These are phyloP conservation scores for Amanita exitialis DNA, from an alignment of 768 basidiomycete species.

Conservation along the genomic window DNA sequence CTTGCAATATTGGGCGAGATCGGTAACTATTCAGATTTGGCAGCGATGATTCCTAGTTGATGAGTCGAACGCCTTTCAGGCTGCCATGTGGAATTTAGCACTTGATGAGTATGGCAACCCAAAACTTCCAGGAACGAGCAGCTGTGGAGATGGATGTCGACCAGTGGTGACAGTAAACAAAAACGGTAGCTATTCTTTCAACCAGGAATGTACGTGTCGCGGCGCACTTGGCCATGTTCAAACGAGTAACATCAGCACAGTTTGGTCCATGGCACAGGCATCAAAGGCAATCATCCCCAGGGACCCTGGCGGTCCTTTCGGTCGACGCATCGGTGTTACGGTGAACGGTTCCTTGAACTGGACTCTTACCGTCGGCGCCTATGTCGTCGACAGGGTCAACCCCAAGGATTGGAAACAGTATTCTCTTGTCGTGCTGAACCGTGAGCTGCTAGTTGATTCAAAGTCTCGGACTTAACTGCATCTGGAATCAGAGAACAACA, in stretches of 20 bases:
- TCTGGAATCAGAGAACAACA: slow-evolving; percentile 27
- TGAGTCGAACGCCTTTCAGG: too few relatives aligned
- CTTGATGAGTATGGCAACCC: slow-evolving; percentile 45
- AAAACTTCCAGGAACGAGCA: slow-evolving; percentile 50
- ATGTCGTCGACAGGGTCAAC: slow-evolving; percentile 44
- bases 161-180: slow-evolving; percentile 58
- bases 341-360: slow-evolving; percentile 46
- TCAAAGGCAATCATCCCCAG: slow-evolving; percentile 66
- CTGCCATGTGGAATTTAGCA: too few relatives aligned
- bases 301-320: slow-evolving; percentile 58
- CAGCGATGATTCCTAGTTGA: too few relatives aligned
- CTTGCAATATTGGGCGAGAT: slow-evolving; percentile 1
- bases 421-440: slow-evolving; percentile 67
- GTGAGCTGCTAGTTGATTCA: slow-evolving; percentile 20
- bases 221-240: background rate
- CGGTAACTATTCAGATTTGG: background rate
- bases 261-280: slow-evolving; percentile 66
- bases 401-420: slow-evolving; percentile 53
- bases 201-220: slow-evolving; percentile 34
- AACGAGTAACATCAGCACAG: slow-evolving; percentile 17
- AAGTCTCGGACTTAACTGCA: background rate
- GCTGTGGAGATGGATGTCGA: slow-evolving; percentile 59
- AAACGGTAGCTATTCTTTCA: slow-evolving; percentile 51
- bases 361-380: slow-evolving; percentile 59
- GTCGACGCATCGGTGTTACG: slow-evolving; percentile 54